Evolutionary conservation across 176 grass and related monocot species (phyloP).

Genomic region (Chloris gayana): DNA sequence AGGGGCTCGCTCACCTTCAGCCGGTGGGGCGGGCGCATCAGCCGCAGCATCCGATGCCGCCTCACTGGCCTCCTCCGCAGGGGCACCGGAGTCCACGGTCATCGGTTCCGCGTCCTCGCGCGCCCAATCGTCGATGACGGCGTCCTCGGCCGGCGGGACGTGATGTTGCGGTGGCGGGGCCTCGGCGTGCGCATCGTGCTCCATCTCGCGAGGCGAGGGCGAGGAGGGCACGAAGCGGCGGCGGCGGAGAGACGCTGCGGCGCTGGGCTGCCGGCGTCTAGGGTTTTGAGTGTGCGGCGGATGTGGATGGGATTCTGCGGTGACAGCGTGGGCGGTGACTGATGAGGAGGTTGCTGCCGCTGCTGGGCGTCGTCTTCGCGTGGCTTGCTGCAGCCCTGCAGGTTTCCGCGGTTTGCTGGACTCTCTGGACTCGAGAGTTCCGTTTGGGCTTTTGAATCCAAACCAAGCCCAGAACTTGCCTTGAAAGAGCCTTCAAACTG

Average conservation of each 20-base stretch:
- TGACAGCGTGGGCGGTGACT: neutral
- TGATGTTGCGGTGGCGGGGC: neutral
- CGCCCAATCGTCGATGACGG: slow-evolving; percentile 62
- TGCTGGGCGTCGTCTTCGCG: neutral
- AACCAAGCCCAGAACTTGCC: neutral
- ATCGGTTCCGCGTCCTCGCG: slow-evolving; percentile 59
- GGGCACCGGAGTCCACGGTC: neutral
- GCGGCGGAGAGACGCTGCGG: neutral
- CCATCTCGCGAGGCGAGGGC: slow-evolving; percentile 28
- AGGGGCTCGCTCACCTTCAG: slow-evolving; percentile 35
- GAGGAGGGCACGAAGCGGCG: neutral
- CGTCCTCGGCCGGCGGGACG: neutral
- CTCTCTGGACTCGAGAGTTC: neutral
- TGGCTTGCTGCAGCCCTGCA: neutral
- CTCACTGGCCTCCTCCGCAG: neutral
- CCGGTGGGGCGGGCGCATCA: slow-evolving; percentile 6
- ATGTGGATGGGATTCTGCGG: slow-evolving; percentile 2
- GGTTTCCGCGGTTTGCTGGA: neutral
- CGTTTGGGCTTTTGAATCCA: neutral
- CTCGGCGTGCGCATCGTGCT: slow-evolving; percentile 33
- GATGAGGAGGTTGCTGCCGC: neutral
- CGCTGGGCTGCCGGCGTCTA: slow-evolving; percentile 16
- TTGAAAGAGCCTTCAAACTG: neutral
- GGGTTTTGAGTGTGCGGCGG: slow-evolving; percentile 30
- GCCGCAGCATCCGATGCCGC: neutral